Evolutionary conservation across 129 eudicot genomes (phyloP).

Genomic region (Flaveria sonorensis): DNA sequence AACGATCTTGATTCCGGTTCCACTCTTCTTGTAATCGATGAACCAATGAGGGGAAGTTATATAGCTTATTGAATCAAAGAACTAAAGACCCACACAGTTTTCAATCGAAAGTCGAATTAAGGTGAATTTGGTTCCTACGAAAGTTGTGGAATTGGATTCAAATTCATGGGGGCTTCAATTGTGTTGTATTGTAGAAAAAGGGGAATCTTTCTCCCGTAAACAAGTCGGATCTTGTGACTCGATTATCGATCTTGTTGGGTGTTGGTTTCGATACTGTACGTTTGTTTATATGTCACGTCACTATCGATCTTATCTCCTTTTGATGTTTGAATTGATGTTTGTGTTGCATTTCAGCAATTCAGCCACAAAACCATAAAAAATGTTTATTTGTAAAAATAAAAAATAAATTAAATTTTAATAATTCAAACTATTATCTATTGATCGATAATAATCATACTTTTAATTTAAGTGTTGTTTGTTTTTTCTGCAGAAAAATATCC

Average conservation of each 20-base stretch:
- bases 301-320: conserved; percentile 2
- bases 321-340: too few relatives aligned
- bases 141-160: conserved; percentile 21
- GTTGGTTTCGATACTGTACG: conserved; percentile 5
- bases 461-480: too few relatives aligned
- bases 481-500: too few relatives aligned
- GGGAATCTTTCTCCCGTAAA: not conserved
- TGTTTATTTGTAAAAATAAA: not conserved
- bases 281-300: conserved; percentile 8
- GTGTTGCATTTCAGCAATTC: not conserved
- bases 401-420: too few relatives aligned
- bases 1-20: not conserved
- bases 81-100: not conserved
- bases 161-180: not conserved
- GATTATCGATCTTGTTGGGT: conserved; percentile 24
- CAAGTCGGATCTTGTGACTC: conserved; percentile 17
- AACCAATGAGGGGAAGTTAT: conserved; percentile 1
- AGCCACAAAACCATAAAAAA: conserved; percentile 1
- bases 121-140: conserved; percentile 20
- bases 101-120: not conserved
- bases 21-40: not conserved
- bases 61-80: not conserved
- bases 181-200: not conserved
- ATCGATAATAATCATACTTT: too few relatives aligned
- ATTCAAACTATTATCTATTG: too few relatives aligned